These are phyloP conservation scores for Neoascochyta sp. DNA, from an alignment of 2,329 filamentous ascomycete genomes.

Conservation along the genomic window DNA sequence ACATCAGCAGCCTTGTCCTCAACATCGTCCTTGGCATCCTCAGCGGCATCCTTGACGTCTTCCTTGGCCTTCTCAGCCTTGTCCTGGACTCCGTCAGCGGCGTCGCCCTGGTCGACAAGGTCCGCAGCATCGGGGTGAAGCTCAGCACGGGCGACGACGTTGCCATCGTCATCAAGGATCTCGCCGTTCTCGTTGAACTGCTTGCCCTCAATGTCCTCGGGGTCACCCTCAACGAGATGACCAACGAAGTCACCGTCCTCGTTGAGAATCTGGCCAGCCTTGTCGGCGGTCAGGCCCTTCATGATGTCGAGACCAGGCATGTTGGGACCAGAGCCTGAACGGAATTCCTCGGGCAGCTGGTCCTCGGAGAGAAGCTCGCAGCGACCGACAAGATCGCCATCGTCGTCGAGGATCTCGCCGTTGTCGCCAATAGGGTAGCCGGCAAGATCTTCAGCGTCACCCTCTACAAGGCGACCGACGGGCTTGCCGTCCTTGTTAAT, in stretches of 20 bases:
- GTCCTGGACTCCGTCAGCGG: constrained; percentile 20
- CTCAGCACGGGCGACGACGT: constrained; percentile 52
- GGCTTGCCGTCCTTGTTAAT: constrained; percentile 50
- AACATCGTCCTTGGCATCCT: constrained; percentile 27
- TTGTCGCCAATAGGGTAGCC: constrained; percentile 53
- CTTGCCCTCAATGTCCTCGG: constrained; percentile 46
- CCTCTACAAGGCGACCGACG: constrained; percentile 50
- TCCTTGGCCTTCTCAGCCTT: constrained; percentile 9
- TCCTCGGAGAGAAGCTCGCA: constrained; percentile 49
- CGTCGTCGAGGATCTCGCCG: constrained; percentile 54
- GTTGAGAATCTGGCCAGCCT: constrained; percentile 48
- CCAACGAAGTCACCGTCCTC: constrained; percentile 51
- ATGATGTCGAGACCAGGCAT: constrained; percentile 47
- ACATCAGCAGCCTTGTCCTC: constrained; percentile 38
- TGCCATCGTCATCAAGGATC: constrained; percentile 53
- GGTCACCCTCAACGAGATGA: constrained; percentile 47
- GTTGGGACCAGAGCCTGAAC: constrained; percentile 36
- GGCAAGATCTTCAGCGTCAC: constrained; percentile 51
- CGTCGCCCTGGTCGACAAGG: constrained; percentile 33
- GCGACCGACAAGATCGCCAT: constrained; percentile 54
- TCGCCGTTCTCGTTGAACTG: constrained; percentile 53
- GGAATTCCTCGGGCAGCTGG: constrained; percentile 38
- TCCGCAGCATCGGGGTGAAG: constrained; percentile 47
- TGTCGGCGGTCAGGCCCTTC: constrained; percentile 47
- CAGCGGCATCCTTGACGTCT: constrained; percentile 14